phyloP scores from a whole-genome alignment of 2,329 filamentous ascomycete species.

The Ramichloridium luteum region DNA sequence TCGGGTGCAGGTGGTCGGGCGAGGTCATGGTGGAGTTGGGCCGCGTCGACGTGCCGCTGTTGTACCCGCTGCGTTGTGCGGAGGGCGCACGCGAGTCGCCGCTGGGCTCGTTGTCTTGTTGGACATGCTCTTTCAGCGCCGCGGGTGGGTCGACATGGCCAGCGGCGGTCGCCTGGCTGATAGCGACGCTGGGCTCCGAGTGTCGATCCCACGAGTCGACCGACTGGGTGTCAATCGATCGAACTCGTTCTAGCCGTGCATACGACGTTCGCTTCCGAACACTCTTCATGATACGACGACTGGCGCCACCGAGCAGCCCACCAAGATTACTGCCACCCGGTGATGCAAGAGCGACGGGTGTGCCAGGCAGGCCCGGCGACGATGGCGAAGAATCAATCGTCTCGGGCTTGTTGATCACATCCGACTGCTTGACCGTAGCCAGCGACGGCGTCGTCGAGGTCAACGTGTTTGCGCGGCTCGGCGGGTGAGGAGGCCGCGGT shows the following conservation, averaged over 20 bases:
- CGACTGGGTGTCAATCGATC: background rate
- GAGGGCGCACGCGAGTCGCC: background rate
- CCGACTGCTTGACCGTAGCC: slow-evolving; percentile 33
- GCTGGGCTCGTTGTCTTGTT: slow-evolving; percentile 4
- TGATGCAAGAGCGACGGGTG: slow-evolving; percentile 32
- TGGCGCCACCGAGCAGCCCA: slow-evolving; percentile 35
- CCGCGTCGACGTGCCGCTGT: slow-evolving; percentile 18
- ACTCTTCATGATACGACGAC: slow-evolving; percentile 35
- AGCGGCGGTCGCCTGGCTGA: slow-evolving; percentile 50
- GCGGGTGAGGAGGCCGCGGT: slow-evolving; percentile 19
- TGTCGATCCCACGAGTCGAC: slow-evolving; percentile 50
- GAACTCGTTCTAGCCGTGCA: slow-evolving; percentile 1
- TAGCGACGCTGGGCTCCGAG: slow-evolving; percentile 48
- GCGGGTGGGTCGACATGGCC: slow-evolving; percentile 45
- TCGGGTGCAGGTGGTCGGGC: slow-evolving; percentile 12
- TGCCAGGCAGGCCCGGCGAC: slow-evolving; percentile 33
- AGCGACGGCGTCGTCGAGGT: slow-evolving; percentile 32
- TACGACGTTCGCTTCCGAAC: slow-evolving; percentile 27
- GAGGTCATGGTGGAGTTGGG: slow-evolving; percentile 12
- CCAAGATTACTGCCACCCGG: slow-evolving; percentile 31
- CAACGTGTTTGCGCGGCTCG: slow-evolving; percentile 30
- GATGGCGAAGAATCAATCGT: slow-evolving; percentile 28
- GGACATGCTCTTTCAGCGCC: slow-evolving; percentile 28
- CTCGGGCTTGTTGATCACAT: slow-evolving; percentile 19
- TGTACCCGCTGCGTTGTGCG: slow-evolving; percentile 6